Evolutionary conservation across 108 stramenopile species (phyloP), one percentile per base, ranked within the genome.

Genomic region (Skeletonema menzelii): DNA sequence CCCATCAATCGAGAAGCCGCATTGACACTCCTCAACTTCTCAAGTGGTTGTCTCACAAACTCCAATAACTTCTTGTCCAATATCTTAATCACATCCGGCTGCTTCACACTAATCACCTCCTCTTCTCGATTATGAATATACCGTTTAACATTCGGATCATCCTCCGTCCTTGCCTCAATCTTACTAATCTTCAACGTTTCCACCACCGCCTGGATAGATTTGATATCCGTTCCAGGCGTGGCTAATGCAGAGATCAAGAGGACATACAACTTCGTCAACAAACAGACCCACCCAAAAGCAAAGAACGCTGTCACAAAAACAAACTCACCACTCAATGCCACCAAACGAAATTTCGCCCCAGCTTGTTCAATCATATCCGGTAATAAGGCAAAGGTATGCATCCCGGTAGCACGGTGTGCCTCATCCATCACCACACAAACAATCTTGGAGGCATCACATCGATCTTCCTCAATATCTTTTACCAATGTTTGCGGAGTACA

Each of bases 381-480:
- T n/a, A 96, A 55, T 22, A 97, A 78, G 8, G 80, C 83, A 42
- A 70, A 77, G 7, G 98, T 91, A 74, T 98, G 97, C 53, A 95
- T 85, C n/a, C 97, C 97, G 5, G 84, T 89, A 1, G 98, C 95
- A 46, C 91, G 88, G 79, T 99, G 99, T 10, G 97, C 98, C 82
- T 99, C 99, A 79, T 98, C 99, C 37, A 99, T 72, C 12, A 99
- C 97, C 10, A 98, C 65, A 59, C 96, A 96, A 7, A 97, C 95
- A 27, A 98, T 84, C 7, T 69, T 32, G 0, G 65, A 37, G 2
- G 89, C 70, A 73, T 80, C 73, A 30, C 85, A 83, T 27, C 84
- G 75, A 10, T 77, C 76, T 10, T 64, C 65, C 47, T 88, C 69
- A 44, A 98, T 79, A 75, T 99, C 99, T 60, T 96, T 98, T 62